These are phyloP conservation scores for Cystofilobasidium capitatum DNA, from an alignment of 768 basidiomycete species.

Conservation along the genomic window DNA sequence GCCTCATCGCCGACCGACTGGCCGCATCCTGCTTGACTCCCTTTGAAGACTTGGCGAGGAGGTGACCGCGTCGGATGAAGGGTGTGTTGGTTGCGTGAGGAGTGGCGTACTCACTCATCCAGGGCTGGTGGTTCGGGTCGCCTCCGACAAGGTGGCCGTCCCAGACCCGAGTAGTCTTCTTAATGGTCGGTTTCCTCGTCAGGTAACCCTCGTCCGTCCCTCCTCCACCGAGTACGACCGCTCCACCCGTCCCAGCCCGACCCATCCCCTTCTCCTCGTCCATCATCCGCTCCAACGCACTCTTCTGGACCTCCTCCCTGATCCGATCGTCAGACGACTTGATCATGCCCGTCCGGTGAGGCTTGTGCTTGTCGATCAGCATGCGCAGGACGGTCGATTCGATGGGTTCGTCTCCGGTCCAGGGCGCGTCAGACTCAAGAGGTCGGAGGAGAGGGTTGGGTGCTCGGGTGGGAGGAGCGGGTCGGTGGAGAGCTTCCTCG, in stretches of 20 bases:
- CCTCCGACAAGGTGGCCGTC: conserved; percentile 23
- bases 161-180: conserved; percentile 18
- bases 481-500: conserved; percentile 1
- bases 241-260: not conserved
- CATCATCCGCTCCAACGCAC: conserved; percentile 14
- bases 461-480: not conserved
- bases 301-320: conserved; percentile 15
- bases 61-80: conserved; percentile 9
- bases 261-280: not conserved
- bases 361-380: conserved; percentile 25
- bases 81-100: conserved; percentile 4
- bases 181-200: not conserved
- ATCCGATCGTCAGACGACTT: conserved; percentile 17
- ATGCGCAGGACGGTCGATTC: conserved; percentile 23
- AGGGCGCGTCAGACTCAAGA: conserved; percentile 3
- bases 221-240: conserved; percentile 4
- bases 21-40: not conserved
- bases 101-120: conserved; percentile 16
- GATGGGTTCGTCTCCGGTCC: conserved; percentile 25
- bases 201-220: not conserved
- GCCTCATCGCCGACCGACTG: conserved; percentile 1
- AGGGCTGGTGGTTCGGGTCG: conserved; percentile 19
- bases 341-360: conserved; percentile 15
- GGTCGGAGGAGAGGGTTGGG: not conserved
- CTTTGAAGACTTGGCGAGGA: conserved; percentile 4